A percentile compares a stretch with the other conserved stretches of the same genome.
Conservation (phyloP, 2,329 filamentous ascomycete species). For the Botrytis tulipae region DNA sequence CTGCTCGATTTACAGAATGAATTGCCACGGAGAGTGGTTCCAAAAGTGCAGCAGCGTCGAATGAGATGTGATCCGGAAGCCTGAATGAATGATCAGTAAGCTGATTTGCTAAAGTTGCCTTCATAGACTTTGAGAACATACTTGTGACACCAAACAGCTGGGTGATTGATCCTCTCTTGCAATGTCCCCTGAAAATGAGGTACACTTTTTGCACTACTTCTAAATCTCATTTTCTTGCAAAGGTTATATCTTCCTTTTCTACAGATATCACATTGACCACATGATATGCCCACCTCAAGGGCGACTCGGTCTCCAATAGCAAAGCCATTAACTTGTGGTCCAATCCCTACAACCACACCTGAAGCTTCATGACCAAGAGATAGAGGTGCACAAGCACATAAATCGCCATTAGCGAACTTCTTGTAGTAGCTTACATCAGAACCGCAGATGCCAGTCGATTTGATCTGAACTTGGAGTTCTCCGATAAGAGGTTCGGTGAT, state of each 20-base stretch:
- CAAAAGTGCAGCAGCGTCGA: constrained; percentile 58
- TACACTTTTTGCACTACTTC: constrained; percentile 61
- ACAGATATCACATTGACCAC: constrained; percentile 84
- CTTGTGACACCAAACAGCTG: constrained; percentile 62
- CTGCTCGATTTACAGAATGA: constrained; percentile 58
- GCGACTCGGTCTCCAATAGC: constrained; percentile 57
- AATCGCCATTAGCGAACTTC: constrained; percentile 69
- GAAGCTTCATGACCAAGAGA: constrained; percentile 64
- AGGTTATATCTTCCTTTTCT: constrained; percentile 76
- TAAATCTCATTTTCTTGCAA: constrained; percentile 60
- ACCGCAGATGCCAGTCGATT: constrained; percentile 66
- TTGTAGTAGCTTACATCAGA: constrained; percentile 71
- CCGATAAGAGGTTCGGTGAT: constrained; percentile 44
- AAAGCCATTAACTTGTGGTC: constrained; percentile 52
- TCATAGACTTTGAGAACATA: constrained; percentile 38
- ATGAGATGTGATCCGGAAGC: constrained; percentile 58
- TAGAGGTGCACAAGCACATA: constrained; percentile 63
- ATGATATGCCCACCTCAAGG: constrained; percentile 91
- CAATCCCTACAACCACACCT: constrained; percentile 56
- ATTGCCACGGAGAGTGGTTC: constrained; percentile 63
- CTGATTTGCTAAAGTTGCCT: neutral
- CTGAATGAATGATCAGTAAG: constrained; percentile 38
- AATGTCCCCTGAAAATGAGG: constrained; percentile 63
- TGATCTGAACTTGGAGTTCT: constrained; percentile 64
- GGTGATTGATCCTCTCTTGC: constrained; percentile 62